Evolutionary conservation across 1,284 basidiomycete species (phyloP), one percentile per base, ranked within the genome.

Genomic region (Malassezia arunalokei): DNA sequence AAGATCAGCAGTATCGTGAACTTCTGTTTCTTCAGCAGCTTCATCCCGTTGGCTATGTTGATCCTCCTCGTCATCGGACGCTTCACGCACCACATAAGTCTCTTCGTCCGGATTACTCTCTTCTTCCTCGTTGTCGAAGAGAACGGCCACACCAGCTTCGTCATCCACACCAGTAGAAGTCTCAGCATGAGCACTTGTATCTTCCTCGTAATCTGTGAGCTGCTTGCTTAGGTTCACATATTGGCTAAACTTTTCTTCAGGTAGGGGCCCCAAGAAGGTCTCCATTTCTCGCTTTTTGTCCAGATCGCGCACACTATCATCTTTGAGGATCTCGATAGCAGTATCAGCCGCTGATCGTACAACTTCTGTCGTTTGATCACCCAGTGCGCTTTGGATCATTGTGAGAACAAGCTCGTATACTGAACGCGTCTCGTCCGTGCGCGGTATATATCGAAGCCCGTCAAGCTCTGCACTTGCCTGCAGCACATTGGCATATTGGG

Each of bases 271-370:
- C 3, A 92, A 71, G 44, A 96, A 80, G 11, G 83, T 82, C 74
- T 95, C 85, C 29, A 92, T 81, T 68, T 95, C 90, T 76, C 83
- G 87, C 76, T 95, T 94, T 79, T 92, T 92, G 79, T 98, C 94
- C 66, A 95, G 88, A 74, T 98, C 92, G 76, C 91, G 94, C 76
- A 91, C 74, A 57, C 79, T 77, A 60, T 94, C 89, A 66, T 83
- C 85, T 76, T 96, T 98, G 65, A 98, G 79, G 4, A 82, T 81
- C 76, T 94, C 89, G 45, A 99, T 77, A 0, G 91, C 84, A 0
- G 82, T 82, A 74, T 98, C 92, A 14, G 94, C 85, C 5, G 94
- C 94, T 58, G 86, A 89, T 24, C 92, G 84, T 46, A 99, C 83
- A 62, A 98, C 84, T 60, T 96, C 92, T 69, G 90, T 87, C 0